Evolutionary conservation across 345 rosid genomes (phyloP).

Genomic region (Cardamine chenopodiifolia): DNA sequence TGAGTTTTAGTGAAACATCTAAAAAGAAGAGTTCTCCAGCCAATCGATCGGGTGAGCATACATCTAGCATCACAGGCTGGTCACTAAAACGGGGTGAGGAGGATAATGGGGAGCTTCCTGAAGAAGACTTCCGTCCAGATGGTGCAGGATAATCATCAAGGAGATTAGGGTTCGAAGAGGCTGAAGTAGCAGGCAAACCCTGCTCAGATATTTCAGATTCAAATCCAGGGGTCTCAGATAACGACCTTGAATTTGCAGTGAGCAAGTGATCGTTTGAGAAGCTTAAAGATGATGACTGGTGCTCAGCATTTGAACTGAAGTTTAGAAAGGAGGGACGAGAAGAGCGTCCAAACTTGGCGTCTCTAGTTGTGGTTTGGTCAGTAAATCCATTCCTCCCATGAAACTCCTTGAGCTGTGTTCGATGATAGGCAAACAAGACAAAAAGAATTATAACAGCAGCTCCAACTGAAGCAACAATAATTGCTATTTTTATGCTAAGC

Average conservation of each 20-base stretch:
- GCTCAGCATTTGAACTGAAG: slow-evolving; percentile 61
- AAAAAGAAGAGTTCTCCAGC: slow-evolving; percentile 89
- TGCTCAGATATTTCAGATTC: slow-evolving; percentile 67
- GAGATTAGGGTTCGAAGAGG: slow-evolving; percentile 56
- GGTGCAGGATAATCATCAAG: slow-evolving; percentile 57
- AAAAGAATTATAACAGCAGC: slow-evolving; percentile 66
- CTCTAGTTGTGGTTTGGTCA: slow-evolving; percentile 51
- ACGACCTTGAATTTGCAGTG: slow-evolving; percentile 76
- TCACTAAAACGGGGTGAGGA: slow-evolving; percentile 79
- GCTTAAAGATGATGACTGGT: slow-evolving; percentile 66
- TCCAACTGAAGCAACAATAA: slow-evolving; percentile 73
- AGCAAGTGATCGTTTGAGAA: slow-evolving; percentile 93
- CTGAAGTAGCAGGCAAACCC: slow-evolving; percentile 43
- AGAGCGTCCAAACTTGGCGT: slow-evolving; percentile 61
- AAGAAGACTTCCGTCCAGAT: slow-evolving; percentile 76
- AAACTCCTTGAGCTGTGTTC: slow-evolving; percentile 61
- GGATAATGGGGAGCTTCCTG: slow-evolving; percentile 69
- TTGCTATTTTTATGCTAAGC: slow-evolving; percentile 57
- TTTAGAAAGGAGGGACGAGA: slow-evolving; percentile 68
- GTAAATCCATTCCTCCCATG: slow-evolving; percentile 58
- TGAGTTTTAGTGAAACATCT: slow-evolving; percentile 71
- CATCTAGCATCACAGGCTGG: slow-evolving; percentile 74
- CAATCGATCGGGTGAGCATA: slow-evolving; percentile 91
- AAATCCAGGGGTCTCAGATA: slow-evolving; percentile 62
- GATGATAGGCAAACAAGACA: slow-evolving; percentile 71